A percentile compares a stretch with the other conserved stretches of the same genome.
phyloP scores from a whole-genome alignment of 106 monocot genomes.

The Ottelia alismoides region DNA sequence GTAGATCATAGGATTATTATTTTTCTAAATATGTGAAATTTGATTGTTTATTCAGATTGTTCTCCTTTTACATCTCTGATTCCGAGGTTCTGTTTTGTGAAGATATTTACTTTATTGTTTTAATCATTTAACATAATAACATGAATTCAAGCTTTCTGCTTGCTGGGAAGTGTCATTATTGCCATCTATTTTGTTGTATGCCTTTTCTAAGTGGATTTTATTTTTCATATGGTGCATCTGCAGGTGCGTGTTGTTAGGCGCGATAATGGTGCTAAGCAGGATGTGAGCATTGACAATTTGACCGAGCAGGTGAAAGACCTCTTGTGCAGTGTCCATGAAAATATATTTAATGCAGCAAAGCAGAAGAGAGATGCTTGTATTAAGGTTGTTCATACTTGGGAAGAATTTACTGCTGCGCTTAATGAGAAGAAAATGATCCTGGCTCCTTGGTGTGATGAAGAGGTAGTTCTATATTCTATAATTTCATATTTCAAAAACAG shows the following conservation, averaged over 20 bases:
- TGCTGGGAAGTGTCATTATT: too few species aligned
- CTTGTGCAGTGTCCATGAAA: slow-evolving; percentile 50
- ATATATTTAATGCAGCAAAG: slow-evolving; percentile 68
- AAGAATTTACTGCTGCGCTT: slow-evolving; percentile 71
- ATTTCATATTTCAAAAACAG: neutral
- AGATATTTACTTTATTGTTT: too few species aligned
- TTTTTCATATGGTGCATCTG: too few species aligned
- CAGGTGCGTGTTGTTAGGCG: slow-evolving; percentile 85
- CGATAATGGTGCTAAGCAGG: slow-evolving; percentile 73
- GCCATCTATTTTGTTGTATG: too few species aligned
- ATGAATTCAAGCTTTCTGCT: too few species aligned
- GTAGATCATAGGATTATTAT: too few species aligned
- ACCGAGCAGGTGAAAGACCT: slow-evolving; percentile 53
- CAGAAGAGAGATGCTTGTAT: slow-evolving; percentile 79
- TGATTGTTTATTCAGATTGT: too few species aligned
- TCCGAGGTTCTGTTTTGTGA: too few species aligned
- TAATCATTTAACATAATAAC: too few species aligned
- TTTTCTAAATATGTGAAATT: too few species aligned
- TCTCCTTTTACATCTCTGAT: too few species aligned
- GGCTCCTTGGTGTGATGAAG: slow-evolving; percentile 98
- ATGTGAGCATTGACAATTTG: slow-evolving; percentile 42
- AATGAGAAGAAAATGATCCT: slow-evolving; percentile 81
- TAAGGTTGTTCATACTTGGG: slow-evolving; percentile 67
- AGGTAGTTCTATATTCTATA: slow-evolving; percentile 33
- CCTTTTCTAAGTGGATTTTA: too few species aligned